Base-by-base conservation (phyloP, 495 filamentous ascomycete species). In the Xylaria acuta region DNA sequence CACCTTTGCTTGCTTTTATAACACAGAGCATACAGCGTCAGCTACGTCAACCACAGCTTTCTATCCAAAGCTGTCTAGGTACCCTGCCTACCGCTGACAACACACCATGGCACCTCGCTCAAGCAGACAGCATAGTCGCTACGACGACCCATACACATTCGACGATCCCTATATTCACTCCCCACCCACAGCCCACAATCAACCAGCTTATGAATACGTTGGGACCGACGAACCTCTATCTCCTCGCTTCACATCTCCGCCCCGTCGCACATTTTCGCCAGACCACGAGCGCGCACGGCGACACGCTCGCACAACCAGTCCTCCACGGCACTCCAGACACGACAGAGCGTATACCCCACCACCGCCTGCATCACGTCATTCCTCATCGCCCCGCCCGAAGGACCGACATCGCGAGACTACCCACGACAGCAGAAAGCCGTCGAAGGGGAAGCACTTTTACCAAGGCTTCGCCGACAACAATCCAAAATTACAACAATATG, bases 81-180 rank as follows among this genome's bases (percentile, higher is more conserved):
- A 56, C 25, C 1, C 18, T 27, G 34, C 36, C 20, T 64, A 51
- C 20, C 34, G 4, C 20, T 5, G n/a, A 25, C 43, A 5, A 12
- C 16, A 40, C 51, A 76, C 45, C 69, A 79, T 79, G 77, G 54
- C 75, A 22, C 72, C 77, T 40, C 77, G 74, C 41, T 76, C 77
- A 41, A 54, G 69, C 22, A 76, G 67, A 32, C 75, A 64, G 49
- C 74, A 71, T 59, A 72, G 67, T 76, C 74, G 56, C 18, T 71
- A 75, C 22, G 76, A 79, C 64, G 75, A 79, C 62, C 76, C 76
- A 36, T 78, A 78, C 59, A 67, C 71, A 45, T 79, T 76, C 49
- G 72, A 79, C 70, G 76, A 77, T 67, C 76, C 76, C n/a, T 78
- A 79, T 45, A 75, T 72, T 36, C 66, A 76, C 72, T 76, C 32